Base-by-base conservation (phyloP, 1,139 yeast species). In the Ogataea hybrid region DNA sequence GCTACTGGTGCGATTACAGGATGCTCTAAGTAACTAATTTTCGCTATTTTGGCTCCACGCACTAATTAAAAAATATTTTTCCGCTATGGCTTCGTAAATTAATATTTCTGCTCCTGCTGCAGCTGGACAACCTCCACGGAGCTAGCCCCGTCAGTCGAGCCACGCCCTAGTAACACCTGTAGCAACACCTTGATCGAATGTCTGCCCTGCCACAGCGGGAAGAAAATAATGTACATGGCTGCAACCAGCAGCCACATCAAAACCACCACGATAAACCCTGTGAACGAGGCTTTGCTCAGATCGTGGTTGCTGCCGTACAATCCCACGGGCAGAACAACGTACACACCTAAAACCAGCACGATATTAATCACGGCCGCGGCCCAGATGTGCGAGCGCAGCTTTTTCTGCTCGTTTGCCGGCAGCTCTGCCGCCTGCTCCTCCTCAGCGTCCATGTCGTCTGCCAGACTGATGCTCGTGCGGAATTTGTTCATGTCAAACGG, bases 161-260 rank as follows among this genome's bases (percentile, higher is more conserved):
- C 28, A 21, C 28, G 27, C 5, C 41, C 41, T 7, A 32, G 21
- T 11, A 39, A 10, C 15, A 14, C 18, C 16, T 12, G 18, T 10
- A 33, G 8, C 11, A 41, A 17, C 27, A 25, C 20, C 8, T 4
- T 28, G 6, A 56, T 33, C 8, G 62, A 51, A 5, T 51, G 44
- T 38, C 61, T 45, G n/a, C 67, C 66, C 45, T 67, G 68, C 56
- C 62, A 66, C 27, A 67, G 43, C 4, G 71, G 71, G 42, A 52
- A 54, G 11, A 64, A n/a, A 9, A 64, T 62, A 25, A 68, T 65
- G 42, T 59, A 63, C 2, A 51, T 15, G 2, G 68, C 58, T 1
- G 70, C 67, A 5, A 51, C 27, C 4, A 65, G n/a, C 4, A 42
- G 38, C 46, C 46, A 42, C 6, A 42, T 42, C 18, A 42, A 16